Base-by-base conservation (phyloP, 2,329 filamentous ascomycete species). In the Pyrenochaeta sp. region DNA sequence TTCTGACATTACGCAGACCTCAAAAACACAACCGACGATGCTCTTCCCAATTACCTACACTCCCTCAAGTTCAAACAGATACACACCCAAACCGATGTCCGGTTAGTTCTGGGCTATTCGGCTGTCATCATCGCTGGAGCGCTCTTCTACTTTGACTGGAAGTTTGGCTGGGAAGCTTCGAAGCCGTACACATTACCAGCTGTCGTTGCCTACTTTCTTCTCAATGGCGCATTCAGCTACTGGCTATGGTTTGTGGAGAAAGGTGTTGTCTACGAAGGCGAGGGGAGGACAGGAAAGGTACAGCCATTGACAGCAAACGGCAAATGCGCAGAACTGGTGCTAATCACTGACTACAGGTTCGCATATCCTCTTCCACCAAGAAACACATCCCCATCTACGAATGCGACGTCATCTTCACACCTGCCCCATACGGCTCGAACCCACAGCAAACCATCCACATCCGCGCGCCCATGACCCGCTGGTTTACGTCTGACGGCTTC, bases 11-110 rank as follows among this genome's bases (percentile, higher is more conserved):
- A 23, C 31, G 12, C 51, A 96, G 95, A 98, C 75, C 89, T 99
- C 61, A 98, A 98, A 79, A 96, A 95, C 80, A 96, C 93, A 33
- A 92, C 91, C 63, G 95, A 99, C 80, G 95, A 99, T 79, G 92
- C 93, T 51, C 88, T 99, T 55, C 87, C 90, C 54, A 92, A 95
- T 79, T 98, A 98, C 81, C 87, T 99, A 60, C 94, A 91, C 78
- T 90, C 87, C 29, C 87, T 98, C 74, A 88, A 83, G 63, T 97
- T 97, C 82, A 85, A 81, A 59, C 92, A 96, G 78, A 88, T 90
- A 60, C 89, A 98, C 79, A 83, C 78, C 52, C 87, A 95, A 42
- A 87, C 88, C 67, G 93, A 98, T 71, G 85, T 96, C 42, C 91
- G 92, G 48, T 87, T 99, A 40, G 83, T 82, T 0, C 82, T 99